phyloP scores from a whole-genome alignment of 768 basidiomycete genomes.

The Rhodotorula paludigena region DNA sequence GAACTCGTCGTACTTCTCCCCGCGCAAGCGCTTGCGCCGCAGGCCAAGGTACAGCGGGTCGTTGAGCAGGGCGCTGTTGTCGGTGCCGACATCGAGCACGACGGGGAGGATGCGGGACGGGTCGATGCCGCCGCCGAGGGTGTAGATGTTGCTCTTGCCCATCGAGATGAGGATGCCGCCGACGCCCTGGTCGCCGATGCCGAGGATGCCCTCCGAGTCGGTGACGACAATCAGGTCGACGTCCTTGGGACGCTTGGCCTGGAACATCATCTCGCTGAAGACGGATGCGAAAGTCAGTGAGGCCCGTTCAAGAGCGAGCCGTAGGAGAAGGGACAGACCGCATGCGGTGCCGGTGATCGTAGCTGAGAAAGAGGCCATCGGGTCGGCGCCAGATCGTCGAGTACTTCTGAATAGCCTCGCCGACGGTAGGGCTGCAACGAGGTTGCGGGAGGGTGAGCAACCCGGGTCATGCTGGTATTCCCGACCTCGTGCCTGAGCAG shows the following conservation, averaged over 20 bases:
- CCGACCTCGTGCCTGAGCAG: no score
- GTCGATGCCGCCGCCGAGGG: conserved; percentile 47
- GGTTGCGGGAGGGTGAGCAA: no score
- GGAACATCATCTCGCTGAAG: conserved; percentile 15
- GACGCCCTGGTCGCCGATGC: conserved; percentile 70
- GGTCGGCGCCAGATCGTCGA: conserved; percentile 73
- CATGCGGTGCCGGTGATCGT: conserved; percentile 58
- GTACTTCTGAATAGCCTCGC: conserved; percentile 56
- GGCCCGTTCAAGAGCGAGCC: not conserved
- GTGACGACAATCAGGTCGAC: conserved; percentile 76
- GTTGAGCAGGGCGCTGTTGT: conserved; percentile 61
- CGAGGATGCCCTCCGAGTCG: conserved; percentile 79
- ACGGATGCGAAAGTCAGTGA: not conserved
- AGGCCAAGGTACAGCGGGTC: conserved; percentile 50
- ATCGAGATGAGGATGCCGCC: conserved; percentile 47
- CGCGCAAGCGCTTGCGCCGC: conserved; percentile 63
- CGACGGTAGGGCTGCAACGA: not conserved
- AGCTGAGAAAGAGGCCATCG: conserved; percentile 67
- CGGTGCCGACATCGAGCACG: conserved; percentile 65
- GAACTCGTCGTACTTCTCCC: conserved; percentile 69
- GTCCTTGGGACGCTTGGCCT: conserved; percentile 31
- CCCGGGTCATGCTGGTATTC: no score
- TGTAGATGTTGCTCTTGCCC: conserved; percentile 45
- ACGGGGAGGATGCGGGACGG: conserved; percentile 45
- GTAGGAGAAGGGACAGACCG: conserved; percentile 48